A percentile compares a stretch with the other conserved stretches of the same genome.
These are phyloP conservation scores for Oenanthe sinensis DNA, from an alignment of 129 eudicot genomes.

Conservation along the genomic window DNA sequence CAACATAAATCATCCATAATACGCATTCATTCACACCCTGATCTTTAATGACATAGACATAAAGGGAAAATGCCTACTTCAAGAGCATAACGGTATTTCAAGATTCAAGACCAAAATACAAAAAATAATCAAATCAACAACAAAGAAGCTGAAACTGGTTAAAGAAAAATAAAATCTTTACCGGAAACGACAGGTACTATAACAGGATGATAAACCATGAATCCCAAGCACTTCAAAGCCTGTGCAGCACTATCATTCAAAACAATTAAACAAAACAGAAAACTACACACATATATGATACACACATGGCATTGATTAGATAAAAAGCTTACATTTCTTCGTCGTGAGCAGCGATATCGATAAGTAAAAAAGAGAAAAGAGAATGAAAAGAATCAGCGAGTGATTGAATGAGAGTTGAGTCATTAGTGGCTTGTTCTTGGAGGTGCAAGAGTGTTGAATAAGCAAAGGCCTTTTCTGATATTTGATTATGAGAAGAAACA, in stretches of 20 bases:
- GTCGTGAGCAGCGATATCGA: constrained; percentile 39
- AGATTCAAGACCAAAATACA: background rate
- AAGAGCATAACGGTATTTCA: background rate
- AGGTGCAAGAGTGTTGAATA: constrained; percentile 54
- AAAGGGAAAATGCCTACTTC: background rate
- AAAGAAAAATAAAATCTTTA: background rate
- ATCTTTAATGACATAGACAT: background rate
- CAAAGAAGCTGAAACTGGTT: background rate
- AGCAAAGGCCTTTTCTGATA: constrained; percentile 43
- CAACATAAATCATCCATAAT: background rate
- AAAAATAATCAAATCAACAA: background rate
- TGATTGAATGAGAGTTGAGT: constrained; percentile 30
- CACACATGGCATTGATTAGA: background rate
- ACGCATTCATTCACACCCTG: background rate
- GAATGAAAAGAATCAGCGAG: constrained; percentile 34
- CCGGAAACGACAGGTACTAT: constrained; percentile 39
- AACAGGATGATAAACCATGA: constrained; percentile 73
- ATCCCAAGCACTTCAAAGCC: constrained; percentile 93
- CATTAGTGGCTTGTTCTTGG: constrained; percentile 43
- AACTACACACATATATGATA: background rate
- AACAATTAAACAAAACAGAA: background rate
- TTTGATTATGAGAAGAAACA: constrained; percentile 13
- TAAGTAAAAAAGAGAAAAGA: constrained; percentile 31
- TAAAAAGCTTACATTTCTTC: constrained; percentile 58
- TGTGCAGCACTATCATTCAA: constrained; percentile 42